Evolutionary conservation across 176 grass and related monocot genomes (phyloP), one percentile per base, ranked within the genome.

Genomic region (Musa schizocarpa): DNA sequence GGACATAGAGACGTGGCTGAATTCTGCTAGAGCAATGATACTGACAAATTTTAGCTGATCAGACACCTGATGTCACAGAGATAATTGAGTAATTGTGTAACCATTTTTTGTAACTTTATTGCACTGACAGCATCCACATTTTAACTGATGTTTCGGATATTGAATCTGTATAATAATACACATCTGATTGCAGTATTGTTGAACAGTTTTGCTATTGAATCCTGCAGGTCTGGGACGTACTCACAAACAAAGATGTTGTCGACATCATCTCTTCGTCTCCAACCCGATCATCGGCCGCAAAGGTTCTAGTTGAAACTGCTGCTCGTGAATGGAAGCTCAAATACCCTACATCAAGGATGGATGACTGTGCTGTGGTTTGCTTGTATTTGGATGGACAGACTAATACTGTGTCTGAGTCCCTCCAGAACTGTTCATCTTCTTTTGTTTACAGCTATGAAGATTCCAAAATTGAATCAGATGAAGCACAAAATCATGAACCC

Each of bases 141-240:
- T 3, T 61, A 9, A 13, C 23, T 27, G 63, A 27, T 12, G 9
- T 26, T 65, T n/a, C 0, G 9, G 57, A 61, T 61, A 61, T 20
- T n/a, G 16, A 61, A 21, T 61, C 2, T 19, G 8, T n/a, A 7
- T 61, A 1, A 7, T n/a, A 61, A 20, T 68, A 48, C 17, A 62
- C 24, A 29, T 16, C 22, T 9, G 21, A 13, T 13, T 54, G 50
- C 21, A 26, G 11, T 48, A 22, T 9, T 17, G 10, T 69, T 1
- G 13, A 24, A 34, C 25, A 58, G 9, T 49, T 71, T 27, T 68
- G 1, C 57, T 24, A 56, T n/a, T 11, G 70, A 78, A 87, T 79
- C 57, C 74, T 81, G 69, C 84, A 99, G 96, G 88, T 99, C 3
- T 99, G 96, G 96, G 96, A 99, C 86, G 96, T 95, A 54, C 86